Conservation (phyloP, 805 yeast genomes). For the Saccharomycopsis sp. region DNA sequence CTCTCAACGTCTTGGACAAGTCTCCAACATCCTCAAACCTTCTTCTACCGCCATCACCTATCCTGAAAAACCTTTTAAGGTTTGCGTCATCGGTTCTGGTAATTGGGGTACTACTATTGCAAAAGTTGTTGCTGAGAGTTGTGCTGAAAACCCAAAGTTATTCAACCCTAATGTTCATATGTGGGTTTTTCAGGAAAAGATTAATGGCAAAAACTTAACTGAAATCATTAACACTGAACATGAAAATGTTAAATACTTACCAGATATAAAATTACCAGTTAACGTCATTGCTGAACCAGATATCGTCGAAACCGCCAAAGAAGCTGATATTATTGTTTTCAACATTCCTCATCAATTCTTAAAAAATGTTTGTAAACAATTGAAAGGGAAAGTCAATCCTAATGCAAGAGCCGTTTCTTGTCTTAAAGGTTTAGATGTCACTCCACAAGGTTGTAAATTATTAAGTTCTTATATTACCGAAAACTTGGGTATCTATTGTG, state of each 20-base stretch:
- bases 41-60: background rate
- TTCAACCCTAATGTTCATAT: constrained; percentile 71
- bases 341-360: constrained; percentile 97
- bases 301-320: constrained; percentile 61
- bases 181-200: constrained; percentile 93
- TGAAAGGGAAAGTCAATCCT: constrained; percentile 65
- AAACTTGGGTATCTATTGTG: constrained; percentile 79
- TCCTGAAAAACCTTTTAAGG: constrained; percentile 33
- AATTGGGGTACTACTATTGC: constrained; percentile 99
- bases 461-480: constrained; percentile 72
- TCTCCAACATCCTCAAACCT: constrained; percentile 13
- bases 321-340: constrained; percentile 80
- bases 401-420: constrained; percentile 85
- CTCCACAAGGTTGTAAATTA: constrained; percentile 73
- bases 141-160: constrained; percentile 57
- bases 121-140: constrained; percentile 86
- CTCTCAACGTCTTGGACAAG: constrained; percentile 15
- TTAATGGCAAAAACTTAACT: constrained; percentile 72
- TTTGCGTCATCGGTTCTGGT: constrained; percentile 88
- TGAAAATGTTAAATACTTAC: constrained; percentile 91
- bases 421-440: constrained; percentile 89
- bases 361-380: constrained; percentile 61
- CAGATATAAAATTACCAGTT: constrained; percentile 77
- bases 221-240: constrained; percentile 84
- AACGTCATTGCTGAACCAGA: constrained; percentile 86